Evolutionary conservation across 441 rosid genomes (phyloP), one percentile per base, ranked within the genome.

Genomic region (Erysimum cheiri): DNA sequence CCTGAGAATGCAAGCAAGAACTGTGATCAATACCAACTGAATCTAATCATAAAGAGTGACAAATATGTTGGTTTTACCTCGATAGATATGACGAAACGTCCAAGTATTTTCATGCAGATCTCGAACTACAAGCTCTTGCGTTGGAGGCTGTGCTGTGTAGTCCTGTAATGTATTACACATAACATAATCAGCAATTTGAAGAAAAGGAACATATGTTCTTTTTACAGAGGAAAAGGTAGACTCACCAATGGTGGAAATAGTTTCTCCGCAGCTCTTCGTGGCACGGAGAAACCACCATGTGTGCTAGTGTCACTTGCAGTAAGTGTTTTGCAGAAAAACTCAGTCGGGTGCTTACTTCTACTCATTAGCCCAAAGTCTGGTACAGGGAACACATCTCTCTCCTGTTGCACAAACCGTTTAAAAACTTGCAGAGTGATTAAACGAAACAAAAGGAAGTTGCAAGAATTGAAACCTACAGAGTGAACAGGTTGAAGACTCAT

Each of bases 181-280:
- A 40, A 28, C 1, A 29, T 67, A 17, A 52, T 57, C 41, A 70
- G 41, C 62, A 37, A 29, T 72, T 49, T 13, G 55, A 2, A 8
- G 39, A 71, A 40, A 9, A 48, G 2, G 8, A 24, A 31, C 33
- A 31, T 12, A 10, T 14, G 39, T 8, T 12, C 40, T 5, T 22
- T 3, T 10, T 26, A 26, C 28, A 26, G 33, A 13, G 11, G 9
- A 2, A 35, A 54, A 62, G 66, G 59, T 56, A 62, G 65, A 35
- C 87, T 78, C 61, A 94, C 99, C 90, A 90, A 63, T 1, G 88
- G 81, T 78, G 99, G 98, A 74, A 94, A 94, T 53, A 94, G 98
- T 85, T 94, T 94, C 73, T 94, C 99, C 12, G 99, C 99, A 12
- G 98, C 99, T 74, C 98, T 80, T n/a, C 99, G 87, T 40, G 99